Evolutionary conservation across 73 alveolate species (phyloP).

Genomic region (Paraurostyla sp.): DNA sequence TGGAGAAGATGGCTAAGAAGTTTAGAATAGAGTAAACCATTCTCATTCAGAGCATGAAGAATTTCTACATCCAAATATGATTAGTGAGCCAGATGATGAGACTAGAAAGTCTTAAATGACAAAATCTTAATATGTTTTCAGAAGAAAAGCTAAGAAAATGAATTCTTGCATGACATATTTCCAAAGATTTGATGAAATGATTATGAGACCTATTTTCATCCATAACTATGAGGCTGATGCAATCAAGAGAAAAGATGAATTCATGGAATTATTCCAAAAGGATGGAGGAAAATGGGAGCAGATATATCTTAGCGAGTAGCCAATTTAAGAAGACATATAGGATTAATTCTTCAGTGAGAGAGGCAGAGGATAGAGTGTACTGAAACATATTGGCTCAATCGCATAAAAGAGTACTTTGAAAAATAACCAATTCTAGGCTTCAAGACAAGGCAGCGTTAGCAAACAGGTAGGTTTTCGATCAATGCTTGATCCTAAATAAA

Average conservation of each 20-base stretch:
- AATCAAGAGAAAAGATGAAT: slow-evolving; percentile 28
- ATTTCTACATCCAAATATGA: slow-evolving; percentile 48
- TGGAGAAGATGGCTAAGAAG: not conserved
- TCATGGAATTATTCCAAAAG: slow-evolving; percentile 53
- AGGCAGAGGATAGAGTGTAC: not conserved
- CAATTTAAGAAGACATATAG: not conserved
- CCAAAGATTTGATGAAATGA: slow-evolving; percentile 20
- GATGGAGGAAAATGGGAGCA: slow-evolving; percentile 55
- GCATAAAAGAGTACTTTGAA: slow-evolving; percentile 3
- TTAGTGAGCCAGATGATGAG: not conserved
- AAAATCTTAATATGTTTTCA: slow-evolving; percentile 6
- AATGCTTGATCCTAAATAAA: not conserved
- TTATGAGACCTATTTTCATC: slow-evolving; percentile 46
- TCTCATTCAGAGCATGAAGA: slow-evolving; percentile 53
- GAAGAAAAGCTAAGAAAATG: not conserved
- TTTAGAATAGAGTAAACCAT: not conserved
- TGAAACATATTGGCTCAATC: slow-evolving; percentile 23
- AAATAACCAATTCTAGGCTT: not conserved
- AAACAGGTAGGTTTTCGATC: not conserved
- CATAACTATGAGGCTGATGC: slow-evolving; percentile 57
- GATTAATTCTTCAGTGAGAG: too few species aligned
- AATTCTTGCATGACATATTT: slow-evolving; percentile 20
- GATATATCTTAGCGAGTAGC: slow-evolving; percentile 13
- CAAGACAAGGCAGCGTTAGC: not conserved
- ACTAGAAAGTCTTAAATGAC: not conserved